phyloP scores from a whole-genome alignment of 176 grass and related monocot genomes.

The Aechmea fasciata region DNA sequence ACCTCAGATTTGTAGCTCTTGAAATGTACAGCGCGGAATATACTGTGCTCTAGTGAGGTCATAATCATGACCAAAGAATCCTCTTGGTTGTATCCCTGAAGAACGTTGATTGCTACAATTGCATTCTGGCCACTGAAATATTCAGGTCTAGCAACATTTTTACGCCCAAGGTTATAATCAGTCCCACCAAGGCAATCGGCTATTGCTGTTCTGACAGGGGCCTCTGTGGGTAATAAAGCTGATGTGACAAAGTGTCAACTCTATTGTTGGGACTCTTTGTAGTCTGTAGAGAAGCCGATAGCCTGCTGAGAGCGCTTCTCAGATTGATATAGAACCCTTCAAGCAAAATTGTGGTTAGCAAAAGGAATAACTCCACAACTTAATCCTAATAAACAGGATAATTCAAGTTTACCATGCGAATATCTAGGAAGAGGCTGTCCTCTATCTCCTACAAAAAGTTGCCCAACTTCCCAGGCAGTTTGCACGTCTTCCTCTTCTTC shows the following conservation, averaged over 20 bases:
- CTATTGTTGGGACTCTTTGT: conserved; percentile 68
- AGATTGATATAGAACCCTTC: conserved; percentile 76
- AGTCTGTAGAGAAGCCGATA: conserved; percentile 66
- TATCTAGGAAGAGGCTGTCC: conserved; percentile 33
- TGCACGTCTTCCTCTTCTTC: conserved; percentile 90
- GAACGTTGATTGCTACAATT: conserved; percentile 90
- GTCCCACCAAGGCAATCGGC: conserved; percentile 59
- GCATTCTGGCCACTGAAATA: conserved; percentile 97
- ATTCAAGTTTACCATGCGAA: conserved; percentile 75
- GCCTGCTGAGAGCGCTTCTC: conserved; percentile 97
- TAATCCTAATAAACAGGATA: conserved; percentile 72
- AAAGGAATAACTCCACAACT: conserved; percentile 87
- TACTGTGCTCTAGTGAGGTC: conserved; percentile 81
- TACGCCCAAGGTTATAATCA: conserved; percentile 51
- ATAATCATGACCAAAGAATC: conserved; percentile 96
- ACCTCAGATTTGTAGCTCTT: conserved; percentile 81
- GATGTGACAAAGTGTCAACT: conserved; percentile 91
- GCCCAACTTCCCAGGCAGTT: conserved; percentile 70
- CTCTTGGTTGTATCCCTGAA: conserved; percentile 97
- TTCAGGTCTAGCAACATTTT: conserved; percentile 49
- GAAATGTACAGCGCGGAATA: conserved; percentile 79
- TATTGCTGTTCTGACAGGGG: conserved; percentile 79
- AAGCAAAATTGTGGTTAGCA: conserved; percentile 93
- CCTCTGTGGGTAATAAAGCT: conserved; percentile 91
- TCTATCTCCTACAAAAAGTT: conserved; percentile 39